Evolutionary conservation across 129 eudicot species (phyloP).

Genomic region (Lactuca sativa): DNA sequence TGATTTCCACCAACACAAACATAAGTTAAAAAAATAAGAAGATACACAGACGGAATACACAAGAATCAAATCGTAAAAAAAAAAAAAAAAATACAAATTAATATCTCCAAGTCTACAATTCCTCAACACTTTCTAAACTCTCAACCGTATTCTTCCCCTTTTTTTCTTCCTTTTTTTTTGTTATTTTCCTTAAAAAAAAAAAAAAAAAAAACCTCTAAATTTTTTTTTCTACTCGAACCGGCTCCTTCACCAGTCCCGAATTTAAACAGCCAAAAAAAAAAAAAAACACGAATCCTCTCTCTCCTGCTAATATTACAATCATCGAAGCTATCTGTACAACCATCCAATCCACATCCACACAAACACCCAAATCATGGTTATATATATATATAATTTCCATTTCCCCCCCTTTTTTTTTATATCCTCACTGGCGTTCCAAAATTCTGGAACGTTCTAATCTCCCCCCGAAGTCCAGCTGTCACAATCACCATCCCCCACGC

Average conservation of each 20-base stretch:
- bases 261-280: slow-evolving; percentile 48
- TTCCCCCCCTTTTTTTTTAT: no score
- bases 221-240: slow-evolving; percentile 36
- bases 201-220: no score
- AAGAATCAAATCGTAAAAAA: slow-evolving; percentile 46
- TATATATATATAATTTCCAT: no score
- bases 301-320: slow-evolving; percentile 59
- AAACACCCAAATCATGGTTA: no score
- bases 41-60: slow-evolving; percentile 35
- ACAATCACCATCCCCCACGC: slow-evolving; percentile 99
- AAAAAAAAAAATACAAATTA: slow-evolving; percentile 44
- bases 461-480: slow-evolving; percentile 86
- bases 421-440: slow-evolving; percentile 83
- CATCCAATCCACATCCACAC: slow-evolving; percentile 12
- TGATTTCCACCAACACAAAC: slow-evolving; percentile 35
- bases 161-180: slow-evolving; percentile 12
- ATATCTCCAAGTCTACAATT: slow-evolving; percentile 52
- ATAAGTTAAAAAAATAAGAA: slow-evolving; percentile 13
- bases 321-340: slow-evolving; percentile 73
- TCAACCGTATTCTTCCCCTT: slow-evolving; percentile 23
- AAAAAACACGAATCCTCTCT: slow-evolving; percentile 46
- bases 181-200: slow-evolving; percentile 21
- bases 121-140: slow-evolving; percentile 41
- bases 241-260: slow-evolving; percentile 37
- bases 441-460: slow-evolving; percentile 87